Evolutionary conservation across 2,329 filamentous ascomycete species (phyloP).

Genomic region (Cordyceps fumosorosea): DNA sequence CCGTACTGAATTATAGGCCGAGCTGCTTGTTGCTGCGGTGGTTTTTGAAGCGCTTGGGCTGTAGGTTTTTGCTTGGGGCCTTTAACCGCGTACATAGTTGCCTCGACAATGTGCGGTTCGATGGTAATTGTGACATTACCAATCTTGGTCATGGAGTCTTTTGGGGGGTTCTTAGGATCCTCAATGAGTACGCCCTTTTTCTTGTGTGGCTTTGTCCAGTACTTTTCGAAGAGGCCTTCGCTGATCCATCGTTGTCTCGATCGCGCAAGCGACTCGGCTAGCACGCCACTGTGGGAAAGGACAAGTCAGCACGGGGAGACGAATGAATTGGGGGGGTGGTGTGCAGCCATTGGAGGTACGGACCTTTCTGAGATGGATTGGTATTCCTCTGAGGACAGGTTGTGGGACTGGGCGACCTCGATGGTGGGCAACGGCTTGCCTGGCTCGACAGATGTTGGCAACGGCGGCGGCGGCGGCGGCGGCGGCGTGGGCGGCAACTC

Average conservation of each 20-base stretch:
- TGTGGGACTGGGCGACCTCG: conserved; percentile 56
- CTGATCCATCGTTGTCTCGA: conserved; percentile 69
- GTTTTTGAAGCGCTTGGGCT: conserved; percentile 23
- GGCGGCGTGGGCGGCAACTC: conserved; percentile 20
- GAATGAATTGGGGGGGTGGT: background rate
- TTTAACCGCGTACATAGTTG: conserved; percentile 65
- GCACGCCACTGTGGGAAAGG: conserved; percentile 53
- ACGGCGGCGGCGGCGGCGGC: conserved; percentile 26
- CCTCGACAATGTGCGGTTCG: conserved; percentile 74
- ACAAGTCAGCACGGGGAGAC: conserved; percentile 14
- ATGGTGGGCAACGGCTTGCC: conserved; percentile 67
- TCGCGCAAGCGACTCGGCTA: conserved; percentile 64
- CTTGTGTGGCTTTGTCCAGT: conserved; percentile 68
- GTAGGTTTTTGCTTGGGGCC: conserved; percentile 45
- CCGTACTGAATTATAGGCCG: conserved; percentile 60
- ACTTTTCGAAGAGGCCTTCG: conserved; percentile 68
- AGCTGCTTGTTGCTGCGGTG: conserved; percentile 2
- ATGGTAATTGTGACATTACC: conserved; percentile 69
- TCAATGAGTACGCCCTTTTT: conserved; percentile 59
- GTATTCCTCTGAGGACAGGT: conserved; percentile 59
- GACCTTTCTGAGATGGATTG: conserved; percentile 70
- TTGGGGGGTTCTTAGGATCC: conserved; percentile 59
- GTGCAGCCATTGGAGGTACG: conserved; percentile 15
- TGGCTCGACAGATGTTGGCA: conserved; percentile 58
- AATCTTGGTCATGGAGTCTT: conserved; percentile 66